Percentiles rank a stretch among this genome's conserved stretches.
Conservation (phyloP, 495 filamentous ascomycete genomes). For the Hypoxylon cercidicola region DNA sequence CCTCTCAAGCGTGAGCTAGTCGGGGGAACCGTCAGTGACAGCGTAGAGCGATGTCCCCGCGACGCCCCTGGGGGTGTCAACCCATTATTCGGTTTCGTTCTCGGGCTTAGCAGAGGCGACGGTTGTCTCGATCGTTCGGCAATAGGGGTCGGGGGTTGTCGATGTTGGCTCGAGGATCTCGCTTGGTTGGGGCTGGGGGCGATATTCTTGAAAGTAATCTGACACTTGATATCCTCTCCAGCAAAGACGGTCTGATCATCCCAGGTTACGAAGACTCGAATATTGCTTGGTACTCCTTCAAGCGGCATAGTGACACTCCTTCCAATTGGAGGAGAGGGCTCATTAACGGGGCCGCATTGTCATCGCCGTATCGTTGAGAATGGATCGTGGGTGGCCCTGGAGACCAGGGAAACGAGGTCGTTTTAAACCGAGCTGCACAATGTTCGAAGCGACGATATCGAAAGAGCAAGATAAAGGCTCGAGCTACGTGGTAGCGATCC, state of each 20-base stretch:
- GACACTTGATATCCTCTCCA: slow-evolving; percentile 92
- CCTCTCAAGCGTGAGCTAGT: slow-evolving; percentile 50
- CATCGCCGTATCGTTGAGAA: slow-evolving; percentile 24
- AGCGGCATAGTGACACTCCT: slow-evolving; percentile 54
- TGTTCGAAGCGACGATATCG: slow-evolving; percentile 18
- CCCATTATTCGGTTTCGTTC: slow-evolving; percentile 44
- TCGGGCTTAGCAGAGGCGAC: slow-evolving; percentile 49
- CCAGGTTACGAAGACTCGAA: slow-evolving; percentile 95
- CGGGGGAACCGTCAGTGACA: slow-evolving; percentile 67
- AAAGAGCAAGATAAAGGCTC: slow-evolving; percentile 15
- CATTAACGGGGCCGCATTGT: slow-evolving; percentile 41
- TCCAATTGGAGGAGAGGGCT: slow-evolving; percentile 46
- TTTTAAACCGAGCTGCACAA: slow-evolving; percentile 10
- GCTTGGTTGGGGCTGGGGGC: slow-evolving; percentile 56
- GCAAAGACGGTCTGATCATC: slow-evolving; percentile 91
- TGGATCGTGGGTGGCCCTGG: slow-evolving; percentile 11
- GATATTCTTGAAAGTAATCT: slow-evolving; percentile 94
- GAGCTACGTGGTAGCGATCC: slow-evolving; percentile 6
- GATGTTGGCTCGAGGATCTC: slow-evolving; percentile 45
- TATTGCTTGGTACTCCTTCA: slow-evolving; percentile 66
- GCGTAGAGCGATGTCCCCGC: slow-evolving; percentile 65
- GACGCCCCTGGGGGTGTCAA: slow-evolving; percentile 51
- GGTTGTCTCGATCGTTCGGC: slow-evolving; percentile 58
- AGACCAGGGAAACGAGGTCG: slow-evolving; percentile 2
- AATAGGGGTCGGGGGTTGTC: slow-evolving; percentile 44